These are phyloP conservation scores for Populus pruinosa DNA, from an alignment of 345 rosid genomes.

Conservation along the genomic window DNA sequence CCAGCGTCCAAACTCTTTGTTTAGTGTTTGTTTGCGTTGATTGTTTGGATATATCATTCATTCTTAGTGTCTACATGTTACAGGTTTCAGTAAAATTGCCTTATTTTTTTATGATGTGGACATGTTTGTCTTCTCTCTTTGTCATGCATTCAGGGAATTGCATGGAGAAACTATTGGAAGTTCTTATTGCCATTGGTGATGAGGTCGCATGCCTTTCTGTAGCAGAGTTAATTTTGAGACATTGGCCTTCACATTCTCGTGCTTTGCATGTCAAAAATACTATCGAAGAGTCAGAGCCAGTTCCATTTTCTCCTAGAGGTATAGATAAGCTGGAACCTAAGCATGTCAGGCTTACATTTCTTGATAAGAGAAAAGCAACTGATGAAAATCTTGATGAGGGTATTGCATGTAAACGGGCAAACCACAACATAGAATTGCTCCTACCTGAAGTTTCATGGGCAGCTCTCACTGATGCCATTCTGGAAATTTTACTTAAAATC, in stretches of 20 bases:
- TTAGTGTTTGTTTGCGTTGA: neutral
- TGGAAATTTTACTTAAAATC: conserved; percentile 63
- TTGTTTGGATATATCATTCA: neutral
- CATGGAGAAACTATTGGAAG: conserved; percentile 97
- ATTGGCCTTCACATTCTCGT: conserved; percentile 98
- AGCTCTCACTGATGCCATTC: conserved; percentile 58
- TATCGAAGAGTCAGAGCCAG: conserved; percentile 69
- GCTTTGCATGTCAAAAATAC: conserved; percentile 76
- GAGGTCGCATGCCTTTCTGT: conserved; percentile 95
- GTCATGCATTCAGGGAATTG: conserved; percentile 74
- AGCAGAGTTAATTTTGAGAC: conserved; percentile 89
- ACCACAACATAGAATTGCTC: conserved; percentile 49
- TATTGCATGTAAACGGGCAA: conserved; percentile 52
- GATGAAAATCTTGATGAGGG: conserved; percentile 46
- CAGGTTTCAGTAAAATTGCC: neutral
- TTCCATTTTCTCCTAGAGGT: conserved; percentile 88
- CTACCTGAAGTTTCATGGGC: conserved; percentile 70
- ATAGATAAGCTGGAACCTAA: conserved; percentile 88
- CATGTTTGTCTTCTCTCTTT: conserved; percentile 2
- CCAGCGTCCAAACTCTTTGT: neutral
- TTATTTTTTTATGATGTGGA: neutral
- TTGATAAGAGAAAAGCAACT: conserved; percentile 75
- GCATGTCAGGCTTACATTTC: conserved; percentile 78
- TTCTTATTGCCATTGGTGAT: conserved; percentile 97
- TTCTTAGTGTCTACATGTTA: neutral